Evolutionary conservation across 1,139 yeast species (phyloP).

Genomic region (Suhomyces coccinellae): DNA sequence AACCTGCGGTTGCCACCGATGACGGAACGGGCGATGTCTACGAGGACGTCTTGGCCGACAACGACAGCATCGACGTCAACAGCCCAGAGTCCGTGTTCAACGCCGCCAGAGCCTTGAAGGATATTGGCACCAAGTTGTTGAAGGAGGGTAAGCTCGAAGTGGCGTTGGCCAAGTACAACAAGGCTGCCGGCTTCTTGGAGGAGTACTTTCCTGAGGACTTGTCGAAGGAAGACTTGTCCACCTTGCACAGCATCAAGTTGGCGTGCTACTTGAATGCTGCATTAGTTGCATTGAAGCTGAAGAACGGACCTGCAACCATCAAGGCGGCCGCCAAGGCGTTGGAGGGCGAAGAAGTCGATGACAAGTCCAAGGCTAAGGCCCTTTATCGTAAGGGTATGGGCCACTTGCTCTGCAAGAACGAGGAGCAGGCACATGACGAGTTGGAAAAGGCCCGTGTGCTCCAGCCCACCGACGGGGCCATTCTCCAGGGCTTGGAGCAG

Average conservation of each 20-base stretch:
- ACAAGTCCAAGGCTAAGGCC: slow-evolving; percentile 78
- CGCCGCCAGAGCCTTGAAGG: slow-evolving; percentile 70
- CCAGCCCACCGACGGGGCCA: slow-evolving; percentile 76
- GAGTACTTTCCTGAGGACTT: slow-evolving; percentile 78
- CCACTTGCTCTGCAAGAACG: slow-evolving; percentile 60
- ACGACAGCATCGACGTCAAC: slow-evolving; percentile 60
- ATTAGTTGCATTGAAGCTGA: slow-evolving; percentile 67
- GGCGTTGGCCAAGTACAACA: slow-evolving; percentile 68
- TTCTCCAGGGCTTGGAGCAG: slow-evolving; percentile 63
- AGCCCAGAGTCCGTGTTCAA: slow-evolving; percentile 63
- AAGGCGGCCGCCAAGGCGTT: slow-evolving; percentile 66
- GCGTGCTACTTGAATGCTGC: slow-evolving; percentile 73
- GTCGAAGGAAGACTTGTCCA: slow-evolving; percentile 50
- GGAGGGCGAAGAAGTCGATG: slow-evolving; percentile 60
- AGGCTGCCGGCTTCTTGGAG: slow-evolving; percentile 65
- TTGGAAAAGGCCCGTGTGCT: slow-evolving; percentile 64
- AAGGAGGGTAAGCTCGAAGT: slow-evolving; percentile 58
- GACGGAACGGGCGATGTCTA: slow-evolving; percentile 87
- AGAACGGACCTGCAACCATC: slow-evolving; percentile 56
- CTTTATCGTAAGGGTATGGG: slow-evolving; percentile 85
- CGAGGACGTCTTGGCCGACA: slow-evolving; percentile 77
- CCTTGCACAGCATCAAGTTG: slow-evolving; percentile 54
- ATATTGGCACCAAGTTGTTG: slow-evolving; percentile 73
- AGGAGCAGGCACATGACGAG: slow-evolving; percentile 66
- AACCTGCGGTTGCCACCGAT: slow-evolving; percentile 42